These are phyloP conservation scores for Penicillium ochrochloron DNA, from an alignment of 495 filamentous ascomycete genomes.

Conservation along the genomic window DNA sequence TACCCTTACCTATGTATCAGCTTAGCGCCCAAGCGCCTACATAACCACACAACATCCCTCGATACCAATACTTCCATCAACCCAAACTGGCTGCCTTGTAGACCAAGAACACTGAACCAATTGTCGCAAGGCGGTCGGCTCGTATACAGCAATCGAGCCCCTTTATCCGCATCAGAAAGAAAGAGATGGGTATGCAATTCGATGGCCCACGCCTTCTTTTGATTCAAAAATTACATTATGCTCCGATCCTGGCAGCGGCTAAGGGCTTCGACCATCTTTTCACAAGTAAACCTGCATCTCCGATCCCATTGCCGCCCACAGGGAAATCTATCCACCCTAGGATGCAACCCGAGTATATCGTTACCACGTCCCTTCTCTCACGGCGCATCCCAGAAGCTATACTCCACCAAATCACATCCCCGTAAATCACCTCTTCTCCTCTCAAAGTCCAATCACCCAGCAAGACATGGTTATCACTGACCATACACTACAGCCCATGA, in stretches of 20 bases:
- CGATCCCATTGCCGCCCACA: not conserved
- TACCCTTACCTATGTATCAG: too few relatives aligned
- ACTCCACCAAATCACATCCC: not conserved
- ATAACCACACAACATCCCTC: too few relatives aligned
- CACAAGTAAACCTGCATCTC: not conserved
- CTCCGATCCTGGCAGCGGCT: not conserved
- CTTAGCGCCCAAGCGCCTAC: too few relatives aligned
- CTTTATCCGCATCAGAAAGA: too few relatives aligned
- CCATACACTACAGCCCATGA: slow-evolving; percentile 15
- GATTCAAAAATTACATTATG: not conserved
- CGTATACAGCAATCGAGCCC: too few relatives aligned
- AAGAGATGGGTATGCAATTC: too few relatives aligned
- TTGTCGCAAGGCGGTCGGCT: too few relatives aligned
- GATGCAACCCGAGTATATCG: not conserved
- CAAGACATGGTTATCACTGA: not conserved
- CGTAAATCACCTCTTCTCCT: not conserved
- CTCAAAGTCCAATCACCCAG: not conserved
- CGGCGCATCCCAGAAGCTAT: not conserved
- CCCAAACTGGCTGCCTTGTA: too few relatives aligned
- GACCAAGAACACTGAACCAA: too few relatives aligned
- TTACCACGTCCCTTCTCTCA: not conserved
- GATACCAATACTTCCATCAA: too few relatives aligned
- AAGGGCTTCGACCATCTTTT: not conserved
- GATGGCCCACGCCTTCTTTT: too few relatives aligned
- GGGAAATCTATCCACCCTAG: not conserved